Evolutionary conservation across 2,329 filamentous ascomycete species (phyloP), one percentile per base, ranked within the genome.

Genomic region (Diaporthe capsici): DNA sequence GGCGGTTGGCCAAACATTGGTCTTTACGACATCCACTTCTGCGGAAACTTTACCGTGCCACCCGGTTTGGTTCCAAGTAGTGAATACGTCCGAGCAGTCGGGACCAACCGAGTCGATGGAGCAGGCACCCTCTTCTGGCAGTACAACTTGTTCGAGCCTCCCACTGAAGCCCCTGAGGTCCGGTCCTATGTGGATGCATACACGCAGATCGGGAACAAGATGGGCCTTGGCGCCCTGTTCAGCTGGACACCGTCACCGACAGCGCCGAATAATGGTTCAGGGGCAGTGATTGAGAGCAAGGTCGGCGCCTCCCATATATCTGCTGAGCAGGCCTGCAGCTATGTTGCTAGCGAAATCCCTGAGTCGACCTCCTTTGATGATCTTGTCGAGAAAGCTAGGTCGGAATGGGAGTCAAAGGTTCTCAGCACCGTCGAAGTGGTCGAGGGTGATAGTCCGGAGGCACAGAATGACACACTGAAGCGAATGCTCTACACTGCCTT

Each of bases 401-500:
- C 58, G 17, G 73, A 72, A 4, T 75, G 73, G 73, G 73, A 75
- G 37, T 42, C 67, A 9, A 75, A 57, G 20, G 49, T 75, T 31
- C 73, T 75, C 37, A 28, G 73, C 67, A 71, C 73, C 6, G n/a
- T 75, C 15, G 67, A 72, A 47, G 47, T 75, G 28, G 57, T 75
- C 49, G 65, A 57, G 20, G 57, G 60, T 37, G 65, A 42, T 28
- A 57, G 53, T 37, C 57, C 57, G 5, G 51, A 70, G 7, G 37
- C 65, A 13, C 73, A 65, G 73, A 75, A 75, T 13, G 37, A 55
- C 47, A 75, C 73, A 6, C 10, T 75, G 2, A 75, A 72, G 57
- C 57, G 42, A n/a, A 75, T 89, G 28, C 80, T 90, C 5, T 90
- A 90, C 79, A 86, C 87, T 1, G 87, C 86, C 6, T 79, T 91